Evolutionary conservation across 179 eudicot species (phyloP), one percentile per base, ranked within the genome.

Genomic region (Monotropa hypopitys): DNA sequence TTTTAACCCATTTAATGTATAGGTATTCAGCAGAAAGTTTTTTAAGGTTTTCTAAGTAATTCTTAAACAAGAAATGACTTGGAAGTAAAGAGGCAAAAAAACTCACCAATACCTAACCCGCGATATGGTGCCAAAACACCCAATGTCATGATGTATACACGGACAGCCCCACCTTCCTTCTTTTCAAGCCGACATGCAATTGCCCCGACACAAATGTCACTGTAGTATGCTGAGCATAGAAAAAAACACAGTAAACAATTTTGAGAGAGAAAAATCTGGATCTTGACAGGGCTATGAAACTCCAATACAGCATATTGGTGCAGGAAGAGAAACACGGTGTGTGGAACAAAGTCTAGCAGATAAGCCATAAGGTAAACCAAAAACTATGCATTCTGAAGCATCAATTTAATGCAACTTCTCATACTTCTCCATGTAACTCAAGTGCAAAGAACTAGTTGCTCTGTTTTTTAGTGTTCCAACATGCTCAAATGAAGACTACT

Each of bases 71-170:
- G 50, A 78, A 47, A 59, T 15, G 49, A 21, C 26, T 53, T 3
- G 5, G 18, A n/a, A 21, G 26, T 38, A 53, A 23, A 65, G 50
- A 63, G 74, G 47, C 6, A 61, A 71, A 61, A 20, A 40, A 11
- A 87, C 97, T 89, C 73, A 93, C 99, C 99, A 81, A 95, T 83
- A 42, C 97, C 97, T 81, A 90, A 28, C 73, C 95, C 97, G 65
- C 99, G 97, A 74, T 95, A 95, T 65, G 99, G 97, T 63, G 99
- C 99, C 88, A 95, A 87, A 72, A 95, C 97, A 68, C 99, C 97
- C 82, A 95, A 80, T 38, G 99, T 93, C 99, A 95, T 93, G 81
- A 93, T 91, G 85, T 93, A 95, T 42, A 93, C 92, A 76, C 99
- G 83, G 83, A 90, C 78, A 76, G 87, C 83, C 65, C 93, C 96